Evolutionary conservation across 2,329 filamentous ascomycete species (phyloP).

Genomic region (Trichoderma lentiforme): DNA sequence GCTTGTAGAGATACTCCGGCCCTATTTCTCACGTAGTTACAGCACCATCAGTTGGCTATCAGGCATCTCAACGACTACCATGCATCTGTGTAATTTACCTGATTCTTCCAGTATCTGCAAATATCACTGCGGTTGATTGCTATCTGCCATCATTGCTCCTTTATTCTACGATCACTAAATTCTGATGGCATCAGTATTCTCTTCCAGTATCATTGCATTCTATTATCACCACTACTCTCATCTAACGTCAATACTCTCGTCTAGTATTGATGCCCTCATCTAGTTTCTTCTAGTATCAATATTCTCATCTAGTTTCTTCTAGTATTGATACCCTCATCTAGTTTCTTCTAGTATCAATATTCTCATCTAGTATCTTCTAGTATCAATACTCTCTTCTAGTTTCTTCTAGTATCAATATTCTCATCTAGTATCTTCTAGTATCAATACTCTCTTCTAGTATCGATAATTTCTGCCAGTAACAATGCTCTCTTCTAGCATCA

Average conservation of each 20-base stretch:
- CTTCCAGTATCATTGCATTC: not conserved
- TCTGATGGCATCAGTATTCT: not conserved
- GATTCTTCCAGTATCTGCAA: not conserved
- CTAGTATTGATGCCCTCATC: not conserved
- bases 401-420: too few relatives aligned
- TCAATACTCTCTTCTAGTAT: too few relatives aligned
- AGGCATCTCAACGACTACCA: not conserved
- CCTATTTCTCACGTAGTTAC: not conserved
- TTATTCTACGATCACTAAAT: not conserved
- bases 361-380: too few relatives aligned
- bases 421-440: too few relatives aligned
- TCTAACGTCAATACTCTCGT: not conserved
- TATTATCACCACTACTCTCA: not conserved
- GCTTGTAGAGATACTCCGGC: not conserved
- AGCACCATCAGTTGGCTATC: too few relatives aligned
- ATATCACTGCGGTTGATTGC: accelerated
- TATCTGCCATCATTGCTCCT: not conserved
- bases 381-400: too few relatives aligned
- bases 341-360: not conserved
- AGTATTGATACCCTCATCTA: too few relatives aligned
- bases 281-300: not conserved
- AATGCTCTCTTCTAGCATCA: too few relatives aligned
- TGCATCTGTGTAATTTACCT: not conserved
- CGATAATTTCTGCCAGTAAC: too few relatives aligned
- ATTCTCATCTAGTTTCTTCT: too few relatives aligned